Percentiles rank a stretch among this genome's conserved stretches.
phyloP scores from a whole-genome alignment of 495 filamentous ascomycete species.

The Barbatosphaeria neglecta region DNA sequence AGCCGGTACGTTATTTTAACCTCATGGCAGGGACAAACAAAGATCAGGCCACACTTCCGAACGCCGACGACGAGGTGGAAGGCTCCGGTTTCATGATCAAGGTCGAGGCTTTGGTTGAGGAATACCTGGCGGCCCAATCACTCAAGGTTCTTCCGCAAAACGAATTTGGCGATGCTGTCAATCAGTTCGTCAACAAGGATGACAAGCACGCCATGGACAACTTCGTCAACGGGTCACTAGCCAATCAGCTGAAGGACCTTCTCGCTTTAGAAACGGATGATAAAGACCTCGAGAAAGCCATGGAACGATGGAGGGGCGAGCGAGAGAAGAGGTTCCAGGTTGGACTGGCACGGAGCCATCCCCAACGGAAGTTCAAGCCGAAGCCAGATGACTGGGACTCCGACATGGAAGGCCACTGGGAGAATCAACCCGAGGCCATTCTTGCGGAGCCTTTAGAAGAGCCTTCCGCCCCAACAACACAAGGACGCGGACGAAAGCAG shows the following conservation, averaged over 20 bases:
- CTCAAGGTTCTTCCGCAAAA: conserved; percentile 85
- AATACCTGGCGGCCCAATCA: conserved; percentile 73
- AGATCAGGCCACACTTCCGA: conserved; percentile 42
- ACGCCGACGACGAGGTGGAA: conserved; percentile 46
- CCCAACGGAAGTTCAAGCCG: conserved; percentile 45
- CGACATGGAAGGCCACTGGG: conserved; percentile 77
- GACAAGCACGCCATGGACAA: conserved; percentile 86
- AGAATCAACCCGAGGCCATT: conserved; percentile 61
- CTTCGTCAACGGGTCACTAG: conserved; percentile 74
- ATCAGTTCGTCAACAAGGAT: conserved; percentile 88
- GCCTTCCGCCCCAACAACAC: conserved; percentile 32
- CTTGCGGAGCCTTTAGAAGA: conserved; percentile 34
- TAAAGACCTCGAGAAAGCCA: conserved; percentile 54
- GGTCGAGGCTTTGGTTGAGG: conserved; percentile 75
- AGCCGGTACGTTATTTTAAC: conserved; percentile 1
- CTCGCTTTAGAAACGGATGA: conserved; percentile 58
- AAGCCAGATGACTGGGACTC: conserved; percentile 82
- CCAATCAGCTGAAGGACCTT: conserved; percentile 65
- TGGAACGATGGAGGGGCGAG: conserved; percentile 56
- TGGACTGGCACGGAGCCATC: conserved; percentile 50
- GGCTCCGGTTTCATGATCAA: conserved; percentile 58
- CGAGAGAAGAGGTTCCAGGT: conserved; percentile 62
- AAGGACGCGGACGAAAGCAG: conserved; percentile 14
- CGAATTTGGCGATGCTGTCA: conserved; percentile 84
- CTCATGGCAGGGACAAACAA: conserved; percentile 13